phyloP scores from a whole-genome alignment of 495 filamentous ascomycete genomes.

The Cryomyces antarcticus region DNA sequence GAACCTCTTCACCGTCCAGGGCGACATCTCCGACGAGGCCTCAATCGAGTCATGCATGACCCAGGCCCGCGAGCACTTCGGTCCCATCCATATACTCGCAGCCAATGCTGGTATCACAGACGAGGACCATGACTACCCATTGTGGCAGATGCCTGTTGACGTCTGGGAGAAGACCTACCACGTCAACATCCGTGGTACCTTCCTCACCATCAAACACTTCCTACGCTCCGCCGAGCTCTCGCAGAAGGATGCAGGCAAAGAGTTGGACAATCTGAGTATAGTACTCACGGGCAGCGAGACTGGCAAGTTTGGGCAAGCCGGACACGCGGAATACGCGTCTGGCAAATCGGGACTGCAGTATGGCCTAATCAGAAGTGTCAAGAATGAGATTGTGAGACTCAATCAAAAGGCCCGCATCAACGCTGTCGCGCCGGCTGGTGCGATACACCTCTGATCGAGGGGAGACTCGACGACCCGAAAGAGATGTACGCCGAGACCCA shows the following conservation, averaged over 20 bases:
- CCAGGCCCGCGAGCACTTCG: slow-evolving; percentile 25
- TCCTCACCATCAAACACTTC: slow-evolving; percentile 38
- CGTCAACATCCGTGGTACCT: slow-evolving; percentile 30
- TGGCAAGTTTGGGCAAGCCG: slow-evolving; percentile 29
- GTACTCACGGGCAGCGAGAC: slow-evolving; percentile 33
- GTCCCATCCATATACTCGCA: slow-evolving; percentile 31
- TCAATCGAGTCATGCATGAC: slow-evolving; percentile 25
- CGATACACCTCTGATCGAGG: slow-evolving; percentile 25
- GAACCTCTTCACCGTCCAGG: slow-evolving; percentile 20
- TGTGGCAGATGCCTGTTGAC: slow-evolving; percentile 32
- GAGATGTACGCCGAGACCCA: slow-evolving; percentile 27
- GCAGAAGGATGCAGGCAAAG: slow-evolving; percentile 18
- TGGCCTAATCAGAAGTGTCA: slow-evolving; percentile 30
- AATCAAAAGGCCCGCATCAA: slow-evolving; percentile 33
- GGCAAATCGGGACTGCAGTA: slow-evolving; percentile 34
- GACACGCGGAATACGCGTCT: slow-evolving; percentile 28
- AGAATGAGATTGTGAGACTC: slow-evolving; percentile 33
- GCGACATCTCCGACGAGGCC: slow-evolving; percentile 27
- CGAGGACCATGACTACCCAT: slow-evolving; percentile 22
- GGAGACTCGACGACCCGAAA: slow-evolving; percentile 25
- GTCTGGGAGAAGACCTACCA: slow-evolving; percentile 32
- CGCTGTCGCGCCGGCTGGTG: slow-evolving; percentile 31
- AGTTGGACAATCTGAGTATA: slow-evolving; percentile 30
- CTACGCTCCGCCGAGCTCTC: slow-evolving; percentile 19
- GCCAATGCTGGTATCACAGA: slow-evolving; percentile 32